A percentile compares a stretch with the other conserved stretches of the same genome.
Conservation (phyloP, 345 rosid genomes). For the Odontarrhena argentea region DNA sequence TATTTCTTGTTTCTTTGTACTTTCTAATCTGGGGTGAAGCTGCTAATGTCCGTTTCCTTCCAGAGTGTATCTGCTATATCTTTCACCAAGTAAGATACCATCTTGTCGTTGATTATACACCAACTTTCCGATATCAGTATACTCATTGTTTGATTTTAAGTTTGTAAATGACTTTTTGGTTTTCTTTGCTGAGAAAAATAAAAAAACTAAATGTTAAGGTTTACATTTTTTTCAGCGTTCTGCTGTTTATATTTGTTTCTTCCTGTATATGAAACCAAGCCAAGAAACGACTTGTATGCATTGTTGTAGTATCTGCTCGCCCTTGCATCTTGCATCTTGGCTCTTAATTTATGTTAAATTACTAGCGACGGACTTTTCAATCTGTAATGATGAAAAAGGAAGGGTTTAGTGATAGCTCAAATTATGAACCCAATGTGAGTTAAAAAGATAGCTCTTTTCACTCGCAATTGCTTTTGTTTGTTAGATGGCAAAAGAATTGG, state of each 20-base stretch:
- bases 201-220: constrained; percentile 3
- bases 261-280: constrained; percentile 20
- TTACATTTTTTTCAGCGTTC: constrained; percentile 11
- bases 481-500: constrained; percentile 98
- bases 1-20: constrained; percentile 88
- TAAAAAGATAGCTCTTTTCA: constrained; percentile 24
- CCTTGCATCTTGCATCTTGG: constrained; percentile 25
- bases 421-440: constrained; percentile 2
- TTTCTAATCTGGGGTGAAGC: constrained; percentile 99
- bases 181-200: constrained; percentile 9
- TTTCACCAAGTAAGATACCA: constrained; percentile 82
- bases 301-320: constrained; percentile 17
- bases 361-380: constrained; percentile 7
- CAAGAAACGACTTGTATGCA: constrained; percentile 17
- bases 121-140: neutral
- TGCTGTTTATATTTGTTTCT: constrained; percentile 17
- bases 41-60: constrained; percentile 98
- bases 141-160: constrained; percentile 7
- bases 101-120: constrained; percentile 22
- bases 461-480: constrained; percentile 32
- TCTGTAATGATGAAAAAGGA: constrained; percentile 20
- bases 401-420: neutral
- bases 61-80: constrained; percentile 95
- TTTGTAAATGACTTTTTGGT: neutral
- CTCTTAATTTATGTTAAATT: constrained; percentile 22